phyloP scores from a whole-genome alignment of 805 yeast species.

The Suhomyces prunicola region DNA sequence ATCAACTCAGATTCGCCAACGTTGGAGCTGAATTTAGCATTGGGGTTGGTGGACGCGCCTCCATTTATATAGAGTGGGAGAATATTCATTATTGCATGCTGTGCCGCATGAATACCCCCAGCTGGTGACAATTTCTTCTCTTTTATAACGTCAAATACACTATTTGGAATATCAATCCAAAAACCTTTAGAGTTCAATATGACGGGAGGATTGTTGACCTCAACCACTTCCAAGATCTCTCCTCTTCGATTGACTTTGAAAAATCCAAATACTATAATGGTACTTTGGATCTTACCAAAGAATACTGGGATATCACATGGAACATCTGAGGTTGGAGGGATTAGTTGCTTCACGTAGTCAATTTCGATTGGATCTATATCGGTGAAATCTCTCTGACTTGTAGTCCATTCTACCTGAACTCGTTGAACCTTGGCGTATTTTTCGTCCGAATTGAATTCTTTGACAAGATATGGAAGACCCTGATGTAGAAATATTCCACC shows the following conservation, averaged over 20 bases:
- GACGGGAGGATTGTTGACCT: constrained; percentile 86
- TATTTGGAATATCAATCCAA: constrained; percentile 82
- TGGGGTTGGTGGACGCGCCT: constrained; percentile 50
- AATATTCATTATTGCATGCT: constrained; percentile 81
- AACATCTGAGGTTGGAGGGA: constrained; percentile 33
- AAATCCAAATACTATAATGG: constrained; percentile 84
- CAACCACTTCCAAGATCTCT: constrained; percentile 88
- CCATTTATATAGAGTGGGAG: constrained; percentile 71
- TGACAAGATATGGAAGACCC: constrained; percentile 83
- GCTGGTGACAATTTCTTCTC: constrained; percentile 65
- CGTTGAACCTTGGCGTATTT: constrained; percentile 80
- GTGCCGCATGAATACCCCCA: constrained; percentile 96
- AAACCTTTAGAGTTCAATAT: constrained; percentile 69
- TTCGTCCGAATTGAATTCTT: constrained; percentile 78
- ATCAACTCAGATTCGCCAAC: constrained; percentile 57
- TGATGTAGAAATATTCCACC: constrained; percentile 95
- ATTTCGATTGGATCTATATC: constrained; percentile 85
- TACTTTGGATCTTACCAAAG: constrained; percentile 71
- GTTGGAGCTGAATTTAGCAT: constrained; percentile 26
- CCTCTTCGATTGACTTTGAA: constrained; percentile 77
- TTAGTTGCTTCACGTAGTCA: constrained; percentile 57
- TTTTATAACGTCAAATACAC: constrained; percentile 57
- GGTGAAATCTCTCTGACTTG: constrained; percentile 87
- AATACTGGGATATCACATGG: constrained; percentile 54
- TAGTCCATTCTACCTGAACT: constrained; percentile 92